These are phyloP conservation scores for Trichoderma oligosporum DNA, from an alignment of 2,329 filamentous ascomycete genomes.

Conservation along the genomic window DNA sequence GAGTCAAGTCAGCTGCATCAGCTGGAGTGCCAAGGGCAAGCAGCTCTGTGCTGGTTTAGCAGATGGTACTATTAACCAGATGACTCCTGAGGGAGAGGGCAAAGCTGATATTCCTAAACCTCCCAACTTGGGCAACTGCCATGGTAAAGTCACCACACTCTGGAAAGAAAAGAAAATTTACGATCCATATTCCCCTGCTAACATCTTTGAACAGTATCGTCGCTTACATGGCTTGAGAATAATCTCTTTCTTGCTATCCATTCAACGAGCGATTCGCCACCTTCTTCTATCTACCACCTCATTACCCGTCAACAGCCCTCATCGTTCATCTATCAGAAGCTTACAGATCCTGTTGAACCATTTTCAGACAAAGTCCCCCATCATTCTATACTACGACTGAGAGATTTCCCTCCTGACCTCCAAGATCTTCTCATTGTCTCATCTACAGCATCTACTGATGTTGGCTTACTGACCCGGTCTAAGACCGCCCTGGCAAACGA, in stretches of 20 bases:
- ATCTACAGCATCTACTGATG: slow-evolving; percentile 74
- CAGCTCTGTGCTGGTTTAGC: slow-evolving; percentile 82
- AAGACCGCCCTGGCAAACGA: slow-evolving; percentile 62
- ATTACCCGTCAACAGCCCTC: slow-evolving; percentile 62
- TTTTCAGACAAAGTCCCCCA: slow-evolving; percentile 67
- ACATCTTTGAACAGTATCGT: slow-evolving; percentile 55
- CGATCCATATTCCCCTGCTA: slow-evolving; percentile 24
- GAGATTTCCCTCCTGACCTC: slow-evolving; percentile 74
- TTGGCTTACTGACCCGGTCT: slow-evolving; percentile 74
- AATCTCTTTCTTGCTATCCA: slow-evolving; percentile 78
- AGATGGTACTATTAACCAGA: slow-evolving; percentile 75
- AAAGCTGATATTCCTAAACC: slow-evolving; percentile 79
- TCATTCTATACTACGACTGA: slow-evolving; percentile 72
- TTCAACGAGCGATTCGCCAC: slow-evolving; percentile 57
- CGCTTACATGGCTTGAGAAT: slow-evolving; percentile 84
- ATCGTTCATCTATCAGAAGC: slow-evolving; percentile 67
- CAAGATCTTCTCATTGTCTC: slow-evolving; percentile 78
- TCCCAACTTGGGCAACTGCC: slow-evolving; percentile 60
- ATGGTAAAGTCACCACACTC: slow-evolving; percentile 52
- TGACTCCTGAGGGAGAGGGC: slow-evolving; percentile 73
- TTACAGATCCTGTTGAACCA: slow-evolving; percentile 70
- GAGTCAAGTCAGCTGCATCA: slow-evolving; percentile 72
- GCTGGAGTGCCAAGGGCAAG: slow-evolving; percentile 92
- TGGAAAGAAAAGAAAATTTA: too few species aligned
- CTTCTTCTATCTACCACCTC: slow-evolving; percentile 71